These are phyloP conservation scores for Penicillium sumatraense DNA, from an alignment of 2,329 filamentous ascomycete genomes.

Conservation along the genomic window DNA sequence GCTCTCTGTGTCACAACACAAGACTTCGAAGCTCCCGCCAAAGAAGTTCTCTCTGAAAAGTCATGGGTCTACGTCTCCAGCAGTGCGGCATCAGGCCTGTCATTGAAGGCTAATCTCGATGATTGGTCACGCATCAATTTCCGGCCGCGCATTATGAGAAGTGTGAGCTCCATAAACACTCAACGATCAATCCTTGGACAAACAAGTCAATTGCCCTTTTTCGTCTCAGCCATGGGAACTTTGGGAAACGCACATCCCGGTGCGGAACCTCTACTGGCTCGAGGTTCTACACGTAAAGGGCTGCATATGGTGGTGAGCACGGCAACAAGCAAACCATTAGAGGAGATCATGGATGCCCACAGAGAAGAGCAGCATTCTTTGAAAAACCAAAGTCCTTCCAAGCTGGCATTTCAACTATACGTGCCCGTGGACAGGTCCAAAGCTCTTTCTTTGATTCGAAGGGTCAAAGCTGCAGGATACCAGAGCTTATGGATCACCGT, in stretches of 20 bases:
- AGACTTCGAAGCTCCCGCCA: slow-evolving; percentile 21
- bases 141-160: slow-evolving; percentile 22
- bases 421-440: slow-evolving; percentile 17
- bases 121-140: slow-evolving; percentile 26
- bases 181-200: slow-evolving; percentile 13
- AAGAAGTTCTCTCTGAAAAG: slow-evolving; percentile 18
- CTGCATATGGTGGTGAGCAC: slow-evolving; percentile 22
- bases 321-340: slow-evolving; percentile 19
- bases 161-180: slow-evolving; percentile 18
- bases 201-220: slow-evolving; percentile 18
- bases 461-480: slow-evolving; percentile 21
- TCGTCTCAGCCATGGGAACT: slow-evolving; percentile 22
- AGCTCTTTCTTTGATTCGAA: slow-evolving; percentile 16
- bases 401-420: slow-evolving; percentile 20
- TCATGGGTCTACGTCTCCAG: slow-evolving; percentile 25
- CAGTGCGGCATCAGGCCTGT: slow-evolving; percentile 20
- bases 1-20: slow-evolving; percentile 13
- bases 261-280: slow-evolving; percentile 19
- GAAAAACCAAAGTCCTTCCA: slow-evolving; percentile 18
- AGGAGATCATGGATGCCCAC: slow-evolving; percentile 24
- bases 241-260: slow-evolving; percentile 18
- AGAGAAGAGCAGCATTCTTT: slow-evolving; percentile 14
- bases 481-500: slow-evolving; percentile 24
- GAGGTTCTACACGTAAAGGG: slow-evolving; percentile 18
- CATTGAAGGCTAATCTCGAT: slow-evolving; percentile 18